Base-by-base conservation (phyloP, 352 stramenopile genomes). In the Globisporangium rhizosaccharum region DNA sequence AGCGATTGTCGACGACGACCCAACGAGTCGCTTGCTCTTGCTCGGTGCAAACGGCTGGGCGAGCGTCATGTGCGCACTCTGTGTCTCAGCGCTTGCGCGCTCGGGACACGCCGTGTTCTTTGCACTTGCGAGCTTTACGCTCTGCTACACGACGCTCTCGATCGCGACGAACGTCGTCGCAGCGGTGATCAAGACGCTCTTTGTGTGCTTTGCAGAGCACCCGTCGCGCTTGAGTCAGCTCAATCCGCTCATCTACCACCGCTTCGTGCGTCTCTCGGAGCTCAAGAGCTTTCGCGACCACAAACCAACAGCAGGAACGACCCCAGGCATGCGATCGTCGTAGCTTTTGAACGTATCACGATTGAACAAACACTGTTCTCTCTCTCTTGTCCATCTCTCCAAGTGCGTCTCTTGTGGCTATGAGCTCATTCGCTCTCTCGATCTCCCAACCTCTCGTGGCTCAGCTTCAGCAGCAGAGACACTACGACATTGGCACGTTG, bases 171-270 rank as follows among this genome's bases (percentile, higher is more conserved):
- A 90, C 62, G 73, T 89, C 45, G 73, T 92, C 30, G 70, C 72
- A 14, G 81, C 82, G 0, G 79, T 90, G 23, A 88, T 93, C 61
- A 93, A 94, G 72, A 93, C 85, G 26, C 64, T 94, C 20, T 94
- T 92, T 60, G 81, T 94, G 44, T 94, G 85, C 71, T 94, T 94
- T 55, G 83, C 85, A 3, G 80, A 93, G 68, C 87, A 89, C 57
- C 85, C 85, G 23, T 73, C 64, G 23, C 81, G 82, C 14, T 64
- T 94, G 44, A 92, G 79, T 49, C 81, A 92, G 67, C 67, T 93
- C 25, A 81, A 94, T 56, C 83, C 85, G 51, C 74, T 94, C 30
- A 93, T 94, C 61, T 94, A 94, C 69, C 85, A 94, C 64, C 81
- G 83, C 41, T 91, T 92, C 57, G 78, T 90, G 53, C 79, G 85